Evolutionary conservation across 2,329 filamentous ascomycete species (phyloP).

Genomic region (Ilyonectria mors-panacis): DNA sequence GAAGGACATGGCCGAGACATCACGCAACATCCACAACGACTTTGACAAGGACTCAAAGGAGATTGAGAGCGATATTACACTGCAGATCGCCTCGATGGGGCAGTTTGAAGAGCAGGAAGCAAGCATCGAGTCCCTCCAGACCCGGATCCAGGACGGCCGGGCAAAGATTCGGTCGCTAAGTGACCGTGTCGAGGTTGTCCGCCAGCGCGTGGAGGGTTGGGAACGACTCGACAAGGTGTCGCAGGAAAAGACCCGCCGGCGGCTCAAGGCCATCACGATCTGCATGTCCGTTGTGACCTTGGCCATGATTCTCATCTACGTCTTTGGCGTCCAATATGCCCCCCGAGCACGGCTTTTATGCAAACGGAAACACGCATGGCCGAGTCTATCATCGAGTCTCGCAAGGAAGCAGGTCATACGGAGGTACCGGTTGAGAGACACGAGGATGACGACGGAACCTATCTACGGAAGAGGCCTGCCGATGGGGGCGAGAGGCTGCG

Average conservation of each 20-base stretch:
- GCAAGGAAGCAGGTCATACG: conserved; percentile 41
- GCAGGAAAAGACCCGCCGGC: conserved; percentile 76
- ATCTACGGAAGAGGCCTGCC: conserved; percentile 46
- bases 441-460: conserved; percentile 42
- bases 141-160: conserved; percentile 72
- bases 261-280: conserved; percentile 75
- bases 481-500: conserved; percentile 57
- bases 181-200: conserved; percentile 74
- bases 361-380: conserved; percentile 36
- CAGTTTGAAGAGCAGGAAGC: conserved; percentile 76
- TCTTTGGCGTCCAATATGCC: conserved; percentile 51
- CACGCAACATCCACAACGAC: conserved; percentile 68
- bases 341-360: conserved; percentile 29
- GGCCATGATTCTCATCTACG: conserved; percentile 61
- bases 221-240: conserved; percentile 77
- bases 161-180: conserved; percentile 72
- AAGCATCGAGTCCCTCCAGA: conserved; percentile 73
- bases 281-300: conserved; percentile 66
- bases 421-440: conserved; percentile 38
- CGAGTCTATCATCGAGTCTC: conserved; percentile 43
- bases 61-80: conserved; percentile 71
- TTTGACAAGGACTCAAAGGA: conserved; percentile 74
- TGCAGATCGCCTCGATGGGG: conserved; percentile 73
- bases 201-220: conserved; percentile 76
- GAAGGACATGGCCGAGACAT: conserved; percentile 76